Evolutionary conservation across 106 monocot genomes (phyloP), one percentile per base, ranked within the genome.

Genomic region (Allium sativum): DNA sequence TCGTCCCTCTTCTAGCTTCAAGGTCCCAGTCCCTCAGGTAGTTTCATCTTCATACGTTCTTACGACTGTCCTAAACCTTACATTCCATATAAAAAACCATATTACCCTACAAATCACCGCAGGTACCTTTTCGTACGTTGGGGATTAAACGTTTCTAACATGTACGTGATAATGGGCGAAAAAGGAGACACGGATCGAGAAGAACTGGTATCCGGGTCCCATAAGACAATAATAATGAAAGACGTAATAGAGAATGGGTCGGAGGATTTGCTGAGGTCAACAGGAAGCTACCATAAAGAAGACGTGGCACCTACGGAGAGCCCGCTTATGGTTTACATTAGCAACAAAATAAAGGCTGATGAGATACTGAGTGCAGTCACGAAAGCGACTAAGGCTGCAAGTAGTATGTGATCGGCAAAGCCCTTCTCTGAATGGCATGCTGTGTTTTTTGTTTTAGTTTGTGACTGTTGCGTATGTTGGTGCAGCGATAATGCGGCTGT

Each of bases 1-100:
- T 94, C 65, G 62, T 94, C 55, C 89, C 93, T 46, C 89, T 89
- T 13, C 78, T 89, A 18, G 93, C 93, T 20, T 94, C 93, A 15
- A 59, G 93, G 18, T 86, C 80, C 55, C 93, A 94, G 73, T 83
- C 89, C 40, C 76, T 94, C 48, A 89, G 93, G 93, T 94, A 71
- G 40, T 10, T 12, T 17, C 10, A 56, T 11, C 22, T 56, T 56
- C 18, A 10, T 6, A 56, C 22, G 17, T 50, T 50, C 18, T 8
- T 15, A 31, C 4, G 31, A 31, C 31, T 31, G 31, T 31, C 31
- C 31, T 5, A 40, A 41, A 41, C 12, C 40, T 58, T 10, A 12
- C 40, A 61, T 61, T 44, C 19, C 1, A 44, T 61, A 3, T 14
- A 11, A 9, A n/a, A 7, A 44, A 9, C 18, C 18, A 15, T 18